phyloP scores from a whole-genome alignment of 345 rosid genomes.

The sweet orange (Citrus sinensis) region DNA sequence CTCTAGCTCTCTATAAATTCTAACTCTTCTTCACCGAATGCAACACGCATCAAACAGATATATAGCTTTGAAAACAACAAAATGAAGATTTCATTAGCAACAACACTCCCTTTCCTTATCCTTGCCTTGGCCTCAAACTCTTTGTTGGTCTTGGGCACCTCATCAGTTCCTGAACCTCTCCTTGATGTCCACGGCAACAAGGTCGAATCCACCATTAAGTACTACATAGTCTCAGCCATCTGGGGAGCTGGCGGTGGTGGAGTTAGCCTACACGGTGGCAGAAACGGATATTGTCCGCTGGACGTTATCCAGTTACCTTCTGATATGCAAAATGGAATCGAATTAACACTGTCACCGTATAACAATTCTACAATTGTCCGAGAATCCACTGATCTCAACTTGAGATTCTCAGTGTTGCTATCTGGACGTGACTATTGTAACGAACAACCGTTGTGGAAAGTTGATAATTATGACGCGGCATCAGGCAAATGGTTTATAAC shows the following conservation, averaged over 20 bases:
- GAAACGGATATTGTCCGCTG: not conserved
- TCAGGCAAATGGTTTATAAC: not conserved
- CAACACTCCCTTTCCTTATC: not conserved
- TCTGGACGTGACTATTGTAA: not conserved
- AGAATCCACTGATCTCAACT: not conserved
- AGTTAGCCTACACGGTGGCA: not conserved
- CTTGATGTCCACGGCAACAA: not conserved
- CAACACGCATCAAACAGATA: too few species aligned
- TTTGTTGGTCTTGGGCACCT: not conserved
- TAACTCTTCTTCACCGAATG: too few species aligned
- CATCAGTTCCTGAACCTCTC: not conserved
- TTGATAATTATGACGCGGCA: not conserved
- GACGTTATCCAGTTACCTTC: not conserved
- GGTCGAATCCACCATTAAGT: not conserved
- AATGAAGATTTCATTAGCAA: not conserved
- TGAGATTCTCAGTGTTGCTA: not conserved
- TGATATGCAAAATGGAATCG: not conserved
- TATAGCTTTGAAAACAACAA: not conserved
- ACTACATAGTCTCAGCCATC: not conserved
- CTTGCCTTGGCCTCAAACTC: not conserved
- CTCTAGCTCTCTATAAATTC: not conserved
- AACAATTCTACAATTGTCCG: too few species aligned
- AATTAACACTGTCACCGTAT: not conserved
- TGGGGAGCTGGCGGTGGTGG: conserved; percentile 1
- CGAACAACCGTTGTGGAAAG: not conserved